Conservation (phyloP, 352 stramenopile genomes). For the Pythium aristosporum region DNA sequence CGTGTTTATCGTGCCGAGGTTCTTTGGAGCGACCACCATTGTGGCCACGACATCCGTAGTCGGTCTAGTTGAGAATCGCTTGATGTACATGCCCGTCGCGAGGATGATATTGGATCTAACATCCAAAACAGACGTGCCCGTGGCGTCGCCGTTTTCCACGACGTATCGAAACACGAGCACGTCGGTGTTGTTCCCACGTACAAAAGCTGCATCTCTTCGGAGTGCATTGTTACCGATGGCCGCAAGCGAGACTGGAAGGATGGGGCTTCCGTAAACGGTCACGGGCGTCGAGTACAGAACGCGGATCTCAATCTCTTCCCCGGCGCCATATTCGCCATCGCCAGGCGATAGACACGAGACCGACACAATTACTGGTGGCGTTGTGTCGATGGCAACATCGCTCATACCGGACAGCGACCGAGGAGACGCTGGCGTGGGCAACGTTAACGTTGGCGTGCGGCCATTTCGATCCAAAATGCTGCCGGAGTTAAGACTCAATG, state of each 20-base stretch:
- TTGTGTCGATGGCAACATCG: conserved; percentile 68
- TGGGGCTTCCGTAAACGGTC: conserved; percentile 56
- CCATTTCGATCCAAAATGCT: conserved; percentile 71
- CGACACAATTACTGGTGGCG: conserved; percentile 52
- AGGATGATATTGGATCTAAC: conserved; percentile 53
- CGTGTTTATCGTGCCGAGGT: conserved; percentile 50
- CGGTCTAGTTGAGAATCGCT: conserved; percentile 63
- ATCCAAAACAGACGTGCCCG: conserved; percentile 37
- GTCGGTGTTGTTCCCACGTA: conserved; percentile 67
- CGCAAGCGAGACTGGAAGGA: conserved; percentile 48
- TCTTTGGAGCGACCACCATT: conserved; percentile 46
- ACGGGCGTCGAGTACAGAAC: conserved; percentile 66
- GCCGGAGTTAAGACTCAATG: conserved; percentile 51
- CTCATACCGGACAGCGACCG: conserved; percentile 52
- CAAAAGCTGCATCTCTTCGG: conserved; percentile 43
- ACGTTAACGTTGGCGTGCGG: conserved; percentile 47
- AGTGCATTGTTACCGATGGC: conserved; percentile 37
- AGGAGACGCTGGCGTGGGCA: conserved; percentile 43
- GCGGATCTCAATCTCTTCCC: conserved; percentile 57
- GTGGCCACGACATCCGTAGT: conserved; percentile 53
- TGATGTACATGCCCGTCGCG: conserved; percentile 63
- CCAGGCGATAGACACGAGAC: conserved; percentile 51
- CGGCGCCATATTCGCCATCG: conserved; percentile 65
- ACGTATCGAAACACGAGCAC: conserved; percentile 69
- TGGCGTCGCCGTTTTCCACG: conserved; percentile 56